Percentiles rank a stretch among this genome's conserved stretches.
Evolutionary conservation across 768 basidiomycete genomes (phyloP).

Genomic region (Mycena chlorophos): DNA sequence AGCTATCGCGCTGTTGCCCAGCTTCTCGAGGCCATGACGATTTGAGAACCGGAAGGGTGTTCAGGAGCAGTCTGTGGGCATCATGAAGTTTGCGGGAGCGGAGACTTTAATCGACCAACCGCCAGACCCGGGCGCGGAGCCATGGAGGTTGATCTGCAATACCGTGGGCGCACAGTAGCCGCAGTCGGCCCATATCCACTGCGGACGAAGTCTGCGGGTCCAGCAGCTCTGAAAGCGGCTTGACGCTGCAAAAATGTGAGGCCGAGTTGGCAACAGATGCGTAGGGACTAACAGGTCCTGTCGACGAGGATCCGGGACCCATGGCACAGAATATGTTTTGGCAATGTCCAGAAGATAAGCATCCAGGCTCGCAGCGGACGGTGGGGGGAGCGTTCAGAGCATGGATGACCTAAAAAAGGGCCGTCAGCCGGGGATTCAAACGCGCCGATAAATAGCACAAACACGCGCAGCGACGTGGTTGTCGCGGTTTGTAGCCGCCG

Average conservation of each 20-base stretch:
- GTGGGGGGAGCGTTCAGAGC: slow-evolving; percentile 54
- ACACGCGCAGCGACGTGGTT: slow-evolving; percentile 56
- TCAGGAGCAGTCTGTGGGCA: slow-evolving; percentile 56
- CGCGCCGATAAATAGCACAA: slow-evolving; percentile 15
- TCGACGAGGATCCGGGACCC: slow-evolving; percentile 61
- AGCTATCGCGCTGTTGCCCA: slow-evolving; percentile 62
- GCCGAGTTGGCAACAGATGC: slow-evolving; percentile 7
- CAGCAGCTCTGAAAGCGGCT: slow-evolving; percentile 60
- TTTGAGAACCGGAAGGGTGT: slow-evolving; percentile 59
- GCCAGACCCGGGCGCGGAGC: slow-evolving; percentile 79
- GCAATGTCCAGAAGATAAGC: slow-evolving; percentile 56
- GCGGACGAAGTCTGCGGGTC: slow-evolving; percentile 48
- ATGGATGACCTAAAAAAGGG: slow-evolving; percentile 44
- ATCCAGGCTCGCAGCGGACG: slow-evolving; percentile 57
- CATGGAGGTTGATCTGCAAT: slow-evolving; percentile 73
- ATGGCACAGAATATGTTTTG: slow-evolving; percentile 51
- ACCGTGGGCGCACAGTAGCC: slow-evolving; percentile 64
- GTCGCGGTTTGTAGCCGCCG: slow-evolving; percentile 52
- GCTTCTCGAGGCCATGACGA: slow-evolving; percentile 58
- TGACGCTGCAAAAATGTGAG: slow-evolving; percentile 40
- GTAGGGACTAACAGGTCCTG: slow-evolving; percentile 56
- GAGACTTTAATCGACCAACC: slow-evolving; percentile 42
- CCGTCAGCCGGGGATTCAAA: not conserved
- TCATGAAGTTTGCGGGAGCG: not conserved
- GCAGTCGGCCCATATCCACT: slow-evolving; percentile 58